Evolutionary conservation across 306 rosid species (phyloP).

Genomic region (Rosa persica): DNA sequence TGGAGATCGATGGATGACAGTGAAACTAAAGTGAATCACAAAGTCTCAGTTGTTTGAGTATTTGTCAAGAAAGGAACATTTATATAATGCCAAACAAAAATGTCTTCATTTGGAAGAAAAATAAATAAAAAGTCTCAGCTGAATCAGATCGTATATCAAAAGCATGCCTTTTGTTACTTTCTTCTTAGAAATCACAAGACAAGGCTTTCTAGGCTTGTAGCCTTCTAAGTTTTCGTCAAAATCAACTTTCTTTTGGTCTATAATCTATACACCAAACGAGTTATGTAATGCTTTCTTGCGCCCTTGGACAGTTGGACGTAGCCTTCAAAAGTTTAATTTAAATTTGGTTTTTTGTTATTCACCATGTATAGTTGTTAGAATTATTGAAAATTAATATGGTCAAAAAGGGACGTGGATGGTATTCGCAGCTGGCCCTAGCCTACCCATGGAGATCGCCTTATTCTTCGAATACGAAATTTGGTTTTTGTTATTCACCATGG

Average conservation of each 20-base stretch:
- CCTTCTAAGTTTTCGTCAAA: background rate
- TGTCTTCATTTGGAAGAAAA: conserved; percentile 18
- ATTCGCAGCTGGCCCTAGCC: too few species aligned
- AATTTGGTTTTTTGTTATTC: background rate
- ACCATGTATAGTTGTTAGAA: background rate
- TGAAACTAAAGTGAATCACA: conserved; percentile 22
- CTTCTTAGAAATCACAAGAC: background rate
- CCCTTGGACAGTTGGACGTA: background rate
- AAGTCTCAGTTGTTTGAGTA: conserved; percentile 37
- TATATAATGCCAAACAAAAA: conserved; percentile 2
- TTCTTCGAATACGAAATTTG: too few species aligned
- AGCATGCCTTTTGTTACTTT: conserved; percentile 41
- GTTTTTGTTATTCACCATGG: too few species aligned
- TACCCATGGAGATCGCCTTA: too few species aligned
- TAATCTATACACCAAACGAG: background rate
- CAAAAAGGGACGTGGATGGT: too few species aligned
- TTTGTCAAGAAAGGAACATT: conserved; percentile 47
- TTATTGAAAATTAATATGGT: too few species aligned
- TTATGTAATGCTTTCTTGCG: background rate
- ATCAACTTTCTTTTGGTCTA: background rate
- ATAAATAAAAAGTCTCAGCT: too few species aligned
- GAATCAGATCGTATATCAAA: conserved; percentile 5
- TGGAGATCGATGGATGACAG: background rate
- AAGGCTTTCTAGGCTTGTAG: conserved; percentile 1
- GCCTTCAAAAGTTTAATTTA: too few species aligned